Base-by-base conservation (phyloP, 371 early-diverging fungal genomes). In the Mucor lusitanicus region DNA sequence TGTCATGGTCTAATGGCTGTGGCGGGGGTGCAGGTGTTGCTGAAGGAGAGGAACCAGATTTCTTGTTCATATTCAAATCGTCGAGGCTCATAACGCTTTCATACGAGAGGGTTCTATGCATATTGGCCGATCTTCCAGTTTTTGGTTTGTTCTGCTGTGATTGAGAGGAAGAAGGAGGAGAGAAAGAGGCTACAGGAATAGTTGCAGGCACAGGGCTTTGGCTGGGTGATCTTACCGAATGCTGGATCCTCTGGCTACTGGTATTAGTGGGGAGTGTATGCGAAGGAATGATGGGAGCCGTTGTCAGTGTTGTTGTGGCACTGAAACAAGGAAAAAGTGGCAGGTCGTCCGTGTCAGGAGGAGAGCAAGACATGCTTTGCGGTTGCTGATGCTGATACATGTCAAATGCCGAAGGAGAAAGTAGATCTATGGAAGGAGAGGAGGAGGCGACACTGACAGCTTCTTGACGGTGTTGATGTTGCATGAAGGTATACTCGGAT, bases 1-100 rank as follows among this genome's bases (percentile, higher is more conserved):
- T 72, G n/a, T 72, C 66, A 33, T 72, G 73, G 37, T 65, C 65
- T 42, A 72, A 39, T 15, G 61, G 64, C 30, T 63, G 61, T 30
- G 33, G 25, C 2, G 30, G 40, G 19, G 66, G 71, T 7, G 33
- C 65, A 15, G 61, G 23, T 11, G 61, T 17, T 15, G 65, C 39
- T 3, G 61, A 61, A 50, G 63, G 50, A 1, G 15, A 32, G 19
- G 40, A 40, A 4, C 12, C 30, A 13, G 17, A 28, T 44, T 39
- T 17, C 23, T 65, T 65, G 25, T 64, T 59, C 8, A 67, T 28
- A 33, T 59, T 59, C 35, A 67, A 59, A 32, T 63, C 61, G 33
- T 50, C 54, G 1, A 71, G 30, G 7, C 32, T 66, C 67, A 71
- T 64, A 6, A 71, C 64, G 40, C 53, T 67, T 61, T 71, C 72